Conservation (phyloP, 345 rosid genomes). For the Aegle marmelos region DNA sequence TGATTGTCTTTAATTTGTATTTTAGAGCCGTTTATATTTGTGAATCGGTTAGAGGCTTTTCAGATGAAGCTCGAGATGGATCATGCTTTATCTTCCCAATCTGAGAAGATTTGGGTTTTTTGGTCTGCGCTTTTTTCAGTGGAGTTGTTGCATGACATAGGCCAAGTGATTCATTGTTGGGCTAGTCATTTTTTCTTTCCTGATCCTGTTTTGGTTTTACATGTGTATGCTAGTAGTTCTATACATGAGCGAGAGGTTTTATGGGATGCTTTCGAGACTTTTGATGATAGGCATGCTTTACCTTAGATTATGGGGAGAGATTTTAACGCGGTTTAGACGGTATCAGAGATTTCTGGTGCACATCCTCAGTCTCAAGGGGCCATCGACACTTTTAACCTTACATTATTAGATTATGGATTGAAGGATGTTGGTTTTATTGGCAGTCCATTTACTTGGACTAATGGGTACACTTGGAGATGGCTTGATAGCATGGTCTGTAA, state of each 20-base stretch:
- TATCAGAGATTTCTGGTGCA: no score
- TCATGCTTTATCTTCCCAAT: background rate
- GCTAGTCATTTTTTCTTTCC: no score
- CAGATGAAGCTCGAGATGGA: background rate
- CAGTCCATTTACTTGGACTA: no score
- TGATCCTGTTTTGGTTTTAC: background rate
- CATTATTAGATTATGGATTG: no score
- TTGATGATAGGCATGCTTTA: no score
- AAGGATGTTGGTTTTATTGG: no score
- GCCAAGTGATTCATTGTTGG: background rate
- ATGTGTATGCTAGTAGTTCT: background rate
- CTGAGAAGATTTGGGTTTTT: background rate
- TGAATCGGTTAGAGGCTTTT: background rate
- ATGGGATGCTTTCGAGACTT: background rate
- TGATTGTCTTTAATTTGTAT: background rate
- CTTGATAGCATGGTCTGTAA: no score
- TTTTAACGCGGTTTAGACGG: no score
- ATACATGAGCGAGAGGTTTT: background rate
- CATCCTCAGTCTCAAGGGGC: no score
- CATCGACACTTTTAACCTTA: no score
- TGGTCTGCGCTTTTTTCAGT: background rate
- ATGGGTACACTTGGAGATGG: no score
- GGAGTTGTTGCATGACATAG: background rate
- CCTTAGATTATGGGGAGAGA: no score
- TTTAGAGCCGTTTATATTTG: background rate